Conservation (phyloP, 2,329 filamentous ascomycete species). For the Tolypocladium guangdongense region DNA sequence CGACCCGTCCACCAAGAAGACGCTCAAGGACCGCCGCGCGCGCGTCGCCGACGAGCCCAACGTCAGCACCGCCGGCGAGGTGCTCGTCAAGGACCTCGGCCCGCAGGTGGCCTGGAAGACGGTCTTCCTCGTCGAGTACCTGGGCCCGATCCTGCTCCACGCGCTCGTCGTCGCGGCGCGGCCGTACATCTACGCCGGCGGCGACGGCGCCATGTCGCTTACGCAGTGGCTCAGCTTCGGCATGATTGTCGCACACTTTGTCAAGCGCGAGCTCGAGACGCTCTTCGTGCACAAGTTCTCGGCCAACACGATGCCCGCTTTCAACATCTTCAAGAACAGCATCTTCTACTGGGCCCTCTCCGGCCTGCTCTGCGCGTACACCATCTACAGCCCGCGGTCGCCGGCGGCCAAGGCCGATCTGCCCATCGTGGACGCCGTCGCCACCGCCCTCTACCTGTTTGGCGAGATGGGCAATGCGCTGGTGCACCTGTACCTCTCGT, state of each 20-base stretch:
- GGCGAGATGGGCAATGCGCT: slow-evolving; percentile 73
- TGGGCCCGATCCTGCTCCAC: slow-evolving; percentile 85
- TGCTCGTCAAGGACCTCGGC: slow-evolving; percentile 90
- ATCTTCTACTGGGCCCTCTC: slow-evolving; percentile 86
- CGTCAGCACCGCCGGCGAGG: slow-evolving; percentile 38
- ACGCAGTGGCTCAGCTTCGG: slow-evolving; percentile 64
- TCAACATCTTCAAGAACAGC: slow-evolving; percentile 91
- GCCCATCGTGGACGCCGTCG: slow-evolving; percentile 49
- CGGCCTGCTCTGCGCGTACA: slow-evolving; percentile 71
- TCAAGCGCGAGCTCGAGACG: slow-evolving; percentile 93
- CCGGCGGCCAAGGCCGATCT: slow-evolving; percentile 45
- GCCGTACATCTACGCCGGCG: slow-evolving; percentile 44
- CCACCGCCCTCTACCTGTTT: slow-evolving; percentile 60
- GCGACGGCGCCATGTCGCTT: slow-evolving; percentile 41
- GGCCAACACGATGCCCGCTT: slow-evolving; percentile 80
- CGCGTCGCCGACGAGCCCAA: slow-evolving; percentile 35
- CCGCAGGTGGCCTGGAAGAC: slow-evolving; percentile 85
- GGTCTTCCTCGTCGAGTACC: slow-evolving; percentile 91
- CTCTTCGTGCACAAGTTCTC: slow-evolving; percentile 93
- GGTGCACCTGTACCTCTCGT: slow-evolving; percentile 68
- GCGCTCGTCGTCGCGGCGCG: slow-evolving; percentile 61
- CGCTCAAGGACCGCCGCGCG: slow-evolving; percentile 50
- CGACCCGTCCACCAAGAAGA: slow-evolving; percentile 50
- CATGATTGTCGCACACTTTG: slow-evolving; percentile 72
- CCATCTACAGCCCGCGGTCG: slow-evolving; percentile 69